Base-by-base conservation (phyloP, 306 rosid genomes). In the Vigna nakashimae region DNA sequence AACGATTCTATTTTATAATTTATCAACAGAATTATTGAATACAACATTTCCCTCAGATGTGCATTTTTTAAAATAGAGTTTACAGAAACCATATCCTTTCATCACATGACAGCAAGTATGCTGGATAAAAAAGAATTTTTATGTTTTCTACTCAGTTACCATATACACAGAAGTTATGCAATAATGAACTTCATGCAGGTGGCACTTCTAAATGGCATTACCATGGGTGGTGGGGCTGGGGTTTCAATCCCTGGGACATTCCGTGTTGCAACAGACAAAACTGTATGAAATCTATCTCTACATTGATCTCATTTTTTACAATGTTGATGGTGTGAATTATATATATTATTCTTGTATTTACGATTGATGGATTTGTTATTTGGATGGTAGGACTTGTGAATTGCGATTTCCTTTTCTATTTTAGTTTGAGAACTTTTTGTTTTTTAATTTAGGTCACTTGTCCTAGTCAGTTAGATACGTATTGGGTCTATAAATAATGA, bases 141-240 rank as follows among this genome's bases (percentile, higher is more conserved):
- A 65, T 77, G 42, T 32, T 77, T 59, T 50, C 12, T 49, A 32
- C 56, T 24, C 65, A 13, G 68, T 59, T 58, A 51, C 22, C 20
- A 49, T 15, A 9, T 36, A 22, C 24, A 62, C 65, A 43, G 11
- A 36, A 24, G 50, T 71, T 57, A 50, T 56, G 65, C 69, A 60
- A 70, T 75, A 49, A 46, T 79, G 26, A 81, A 60, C 45, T 63
- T 82, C 40, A 26, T 70, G 83, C 87, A 92, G 98, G 96, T 91
- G 77, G 94, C 99, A 60, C 88, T 92, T 83, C 84, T 95, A 68
- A 87, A 95, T 86, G 98, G 99, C 51, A 80, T 95, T 75, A 92
- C 97, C 67, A 91, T 95, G 99, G 98, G 99, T 79, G 98, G 98
- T 62, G 98, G 98, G 38, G 97, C 92, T 67, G 98, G 97, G 75